Conservation (phyloP, 108 stramenopile genomes). For the Cylindrotheca closterium region DNA sequence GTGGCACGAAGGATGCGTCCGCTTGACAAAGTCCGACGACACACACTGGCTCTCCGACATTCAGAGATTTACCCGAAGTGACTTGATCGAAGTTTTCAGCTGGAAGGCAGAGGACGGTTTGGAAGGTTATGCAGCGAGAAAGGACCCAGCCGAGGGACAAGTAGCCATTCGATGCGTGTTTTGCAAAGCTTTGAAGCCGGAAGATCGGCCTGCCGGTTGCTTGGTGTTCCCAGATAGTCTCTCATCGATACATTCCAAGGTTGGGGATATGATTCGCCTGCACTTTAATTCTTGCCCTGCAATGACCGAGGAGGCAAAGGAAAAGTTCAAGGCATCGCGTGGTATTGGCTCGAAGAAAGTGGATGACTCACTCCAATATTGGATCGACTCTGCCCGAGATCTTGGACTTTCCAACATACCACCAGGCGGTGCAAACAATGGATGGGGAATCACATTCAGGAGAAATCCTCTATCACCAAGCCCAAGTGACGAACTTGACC, state of each 20-base stretch:
- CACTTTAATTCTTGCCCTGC: slow-evolving; percentile 67
- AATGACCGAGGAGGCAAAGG: slow-evolving; percentile 63
- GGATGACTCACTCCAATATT: slow-evolving; percentile 70
- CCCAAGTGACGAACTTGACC: slow-evolving; percentile 73
- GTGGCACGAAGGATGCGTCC: slow-evolving; percentile 55
- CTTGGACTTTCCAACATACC: slow-evolving; percentile 62
- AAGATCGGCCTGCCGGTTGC: slow-evolving; percentile 49
- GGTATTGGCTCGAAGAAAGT: slow-evolving; percentile 61
- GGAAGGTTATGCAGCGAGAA: slow-evolving; percentile 49
- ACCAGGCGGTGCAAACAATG: slow-evolving; percentile 25
- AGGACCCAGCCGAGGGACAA: slow-evolving; percentile 61
- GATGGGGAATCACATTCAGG: slow-evolving; percentile 63
- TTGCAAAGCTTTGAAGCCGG: slow-evolving; percentile 53
- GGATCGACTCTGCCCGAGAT: slow-evolving; percentile 75
- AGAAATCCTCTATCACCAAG: slow-evolving; percentile 69
- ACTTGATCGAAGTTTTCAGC: slow-evolving; percentile 76
- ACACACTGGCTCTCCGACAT: slow-evolving; percentile 77
- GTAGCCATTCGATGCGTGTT: slow-evolving; percentile 79
- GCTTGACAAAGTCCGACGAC: slow-evolving; percentile 77
- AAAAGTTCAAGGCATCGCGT: slow-evolving; percentile 61
- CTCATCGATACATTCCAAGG: slow-evolving; percentile 56
- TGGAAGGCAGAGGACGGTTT: slow-evolving; percentile 51
- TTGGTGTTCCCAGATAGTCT: slow-evolving; percentile 64
- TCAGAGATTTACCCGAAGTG: slow-evolving; percentile 75
- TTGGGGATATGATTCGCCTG: slow-evolving; percentile 74